Evolutionary conservation across 1,284 basidiomycete genomes (phyloP).

Genomic region (Psilocybe mexicana): DNA sequence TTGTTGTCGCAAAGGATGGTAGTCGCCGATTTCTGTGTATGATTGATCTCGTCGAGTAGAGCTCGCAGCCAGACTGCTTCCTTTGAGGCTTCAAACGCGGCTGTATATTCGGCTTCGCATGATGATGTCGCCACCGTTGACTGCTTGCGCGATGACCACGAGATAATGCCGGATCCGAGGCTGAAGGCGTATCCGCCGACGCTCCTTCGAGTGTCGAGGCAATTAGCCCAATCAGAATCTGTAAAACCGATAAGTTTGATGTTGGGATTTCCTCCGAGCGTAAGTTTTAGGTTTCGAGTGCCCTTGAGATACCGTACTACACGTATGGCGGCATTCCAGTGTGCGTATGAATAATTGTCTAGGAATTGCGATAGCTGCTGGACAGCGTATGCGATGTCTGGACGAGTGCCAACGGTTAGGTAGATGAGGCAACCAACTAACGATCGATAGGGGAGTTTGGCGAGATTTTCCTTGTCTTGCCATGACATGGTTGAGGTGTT

Average conservation of each 20-base stretch:
- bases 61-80: constrained; percentile 28
- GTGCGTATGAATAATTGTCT: constrained; percentile 27
- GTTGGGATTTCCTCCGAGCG: constrained; percentile 26
- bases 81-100: constrained; percentile 26
- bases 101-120: constrained; percentile 32
- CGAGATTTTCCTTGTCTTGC: constrained; percentile 8
- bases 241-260: constrained; percentile 35
- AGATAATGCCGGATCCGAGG: constrained; percentile 23
- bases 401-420: constrained; percentile 35
- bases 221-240: constrained; percentile 43
- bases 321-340: constrained; percentile 40
- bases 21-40: constrained; percentile 14
- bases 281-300: constrained; percentile 32
- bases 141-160: constrained; percentile 28
- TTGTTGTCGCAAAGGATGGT: constrained; percentile 22
- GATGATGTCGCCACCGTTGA: constrained; percentile 29
- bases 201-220: constrained; percentile 23
- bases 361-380: constrained; percentile 36
- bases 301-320: constrained; percentile 45
- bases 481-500: constrained; percentile 1
- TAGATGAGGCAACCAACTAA: constrained; percentile 44
- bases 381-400: constrained; percentile 43
- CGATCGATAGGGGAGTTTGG: constrained; percentile 28
- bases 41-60: constrained; percentile 10
- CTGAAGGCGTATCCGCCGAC: constrained; percentile 27